Evolutionary conservation across 331 rosid genomes (phyloP), one percentile per base, ranked within the genome.

Genomic region (Prunus yedoensis): DNA sequence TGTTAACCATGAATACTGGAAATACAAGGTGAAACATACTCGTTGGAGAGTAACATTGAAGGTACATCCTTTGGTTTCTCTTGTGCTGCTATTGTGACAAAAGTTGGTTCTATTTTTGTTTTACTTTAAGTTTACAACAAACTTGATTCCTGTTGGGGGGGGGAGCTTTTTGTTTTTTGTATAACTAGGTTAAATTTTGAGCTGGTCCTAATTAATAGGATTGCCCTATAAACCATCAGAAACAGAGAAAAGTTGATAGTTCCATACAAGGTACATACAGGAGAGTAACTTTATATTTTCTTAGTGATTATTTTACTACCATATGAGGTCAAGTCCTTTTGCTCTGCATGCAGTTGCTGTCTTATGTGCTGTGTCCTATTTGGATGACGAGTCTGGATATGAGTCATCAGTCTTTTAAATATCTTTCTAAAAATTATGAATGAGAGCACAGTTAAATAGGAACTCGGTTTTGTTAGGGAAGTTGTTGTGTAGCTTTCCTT

Each of bases 1-100:
- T 23, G 92, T 90, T 74, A 94, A 91, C 85, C 97, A 94, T 35
- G 93, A 88, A 80, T 86, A 83, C 76, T 92, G 99, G 97, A 90
- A 89, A 81, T 94, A 87, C 91, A 94, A 81, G 76, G 82, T 79
- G 64, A 92, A 89, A 85, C 90, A 92, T 74, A 85, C 82, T 79
- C 91, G 91, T 73, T 94, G 96, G 96, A 89, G 82, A 84, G 80
- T 92, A 60, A 92, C 97, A 70, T 75, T 89, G 79, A 94, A 94
- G 99, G 97, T 94, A 75, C 78, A 71, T 47, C 78, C 79, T 77
- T 68, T 52, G 25, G 59, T 78, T 76, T 64, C 75, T 81, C 35
- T 67, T 11, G 11, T 74, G 66, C 66, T 60, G 41, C 12, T 58
- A 58, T 54, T 25, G 30, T 73, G 77, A 11, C 51, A 50, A 67